Evolutionary conservation across 176 grass and related monocot genomes (phyloP).

Genomic region (Aechmea fasciata): DNA sequence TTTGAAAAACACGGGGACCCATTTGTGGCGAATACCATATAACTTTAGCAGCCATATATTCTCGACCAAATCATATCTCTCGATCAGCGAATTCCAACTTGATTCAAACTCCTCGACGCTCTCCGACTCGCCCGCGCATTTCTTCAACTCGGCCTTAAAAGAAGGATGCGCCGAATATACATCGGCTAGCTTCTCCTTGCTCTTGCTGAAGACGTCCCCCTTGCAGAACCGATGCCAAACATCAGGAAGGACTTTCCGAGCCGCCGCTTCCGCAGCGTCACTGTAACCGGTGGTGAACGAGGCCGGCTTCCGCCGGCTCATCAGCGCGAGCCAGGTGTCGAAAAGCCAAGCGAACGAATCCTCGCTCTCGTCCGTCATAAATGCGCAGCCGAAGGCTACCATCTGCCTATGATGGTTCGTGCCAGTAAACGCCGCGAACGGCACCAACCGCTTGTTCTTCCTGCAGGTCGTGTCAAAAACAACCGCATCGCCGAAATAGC

Average conservation of each 20-base stretch:
- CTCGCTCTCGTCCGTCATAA: slow-evolving; percentile 52
- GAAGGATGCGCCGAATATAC: slow-evolving; percentile 28
- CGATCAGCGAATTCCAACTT: slow-evolving; percentile 31
- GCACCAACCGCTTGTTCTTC: slow-evolving; percentile 35
- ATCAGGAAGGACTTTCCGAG: slow-evolving; percentile 28
- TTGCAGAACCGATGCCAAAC: slow-evolving; percentile 40
- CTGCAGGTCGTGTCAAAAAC: slow-evolving; percentile 49
- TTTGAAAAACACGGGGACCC: slow-evolving; percentile 42
- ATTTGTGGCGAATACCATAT: slow-evolving; percentile 35
- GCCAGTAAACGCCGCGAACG: slow-evolving; percentile 42
- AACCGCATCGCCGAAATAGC: slow-evolving; percentile 40
- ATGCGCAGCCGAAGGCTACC: slow-evolving; percentile 45
- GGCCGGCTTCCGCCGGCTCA: slow-evolving; percentile 27
- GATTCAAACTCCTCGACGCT: slow-evolving; percentile 43
- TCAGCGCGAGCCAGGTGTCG: slow-evolving; percentile 44
- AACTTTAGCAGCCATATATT: slow-evolving; percentile 40
- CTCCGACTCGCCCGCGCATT: slow-evolving; percentile 34
- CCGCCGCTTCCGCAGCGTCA: slow-evolving; percentile 24
- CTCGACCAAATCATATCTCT: slow-evolving; percentile 34
- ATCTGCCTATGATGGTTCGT: slow-evolving; percentile 55
- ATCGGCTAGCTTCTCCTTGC: slow-evolving; percentile 34
- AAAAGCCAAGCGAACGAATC: slow-evolving; percentile 53
- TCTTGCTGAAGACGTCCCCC: slow-evolving; percentile 37
- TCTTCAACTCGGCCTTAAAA: slow-evolving; percentile 48
- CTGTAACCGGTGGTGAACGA: slow-evolving; percentile 40